Evolutionary conservation across 129 eudicot genomes (phyloP).

Genomic region (Calendula officinalis): DNA sequence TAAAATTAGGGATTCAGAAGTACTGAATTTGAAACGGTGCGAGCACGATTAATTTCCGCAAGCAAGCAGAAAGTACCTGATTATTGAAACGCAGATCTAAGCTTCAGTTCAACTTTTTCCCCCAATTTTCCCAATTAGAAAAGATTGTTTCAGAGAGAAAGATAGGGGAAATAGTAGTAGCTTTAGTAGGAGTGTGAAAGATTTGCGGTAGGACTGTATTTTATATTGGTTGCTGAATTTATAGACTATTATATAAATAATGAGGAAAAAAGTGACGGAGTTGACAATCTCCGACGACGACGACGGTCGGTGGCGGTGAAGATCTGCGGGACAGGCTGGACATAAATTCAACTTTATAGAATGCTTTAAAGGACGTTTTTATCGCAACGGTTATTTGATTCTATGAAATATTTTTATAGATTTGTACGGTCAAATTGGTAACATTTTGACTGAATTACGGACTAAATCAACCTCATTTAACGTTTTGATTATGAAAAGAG

Average conservation of each 20-base stretch:
- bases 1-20: background rate
- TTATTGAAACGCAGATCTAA: constrained; percentile 27
- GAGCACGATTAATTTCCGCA: background rate
- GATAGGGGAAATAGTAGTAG: constrained; percentile 4
- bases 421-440: no score
- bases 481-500: no score
- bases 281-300: constrained; percentile 32
- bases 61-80: constrained; percentile 22
- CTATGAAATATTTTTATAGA: background rate
- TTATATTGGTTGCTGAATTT: background rate
- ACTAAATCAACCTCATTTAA: no score
- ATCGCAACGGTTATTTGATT: constrained; percentile 26
- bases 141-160: constrained; percentile 10
- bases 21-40: background rate
- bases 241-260: background rate
- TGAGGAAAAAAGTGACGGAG: constrained; percentile 15
- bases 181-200: constrained; percentile 26
- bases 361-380: constrained; percentile 25
- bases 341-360: constrained; percentile 10
- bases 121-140: constrained; percentile 21
- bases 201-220: background rate
- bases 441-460: no score
- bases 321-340: constrained; percentile 28
- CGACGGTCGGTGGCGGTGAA: constrained; percentile 44
- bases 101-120: constrained; percentile 7